These are phyloP conservation scores for Debaryomyces psychrophilus DNA, from an alignment of 1,139 yeast genomes.

Conservation along the genomic window DNA sequence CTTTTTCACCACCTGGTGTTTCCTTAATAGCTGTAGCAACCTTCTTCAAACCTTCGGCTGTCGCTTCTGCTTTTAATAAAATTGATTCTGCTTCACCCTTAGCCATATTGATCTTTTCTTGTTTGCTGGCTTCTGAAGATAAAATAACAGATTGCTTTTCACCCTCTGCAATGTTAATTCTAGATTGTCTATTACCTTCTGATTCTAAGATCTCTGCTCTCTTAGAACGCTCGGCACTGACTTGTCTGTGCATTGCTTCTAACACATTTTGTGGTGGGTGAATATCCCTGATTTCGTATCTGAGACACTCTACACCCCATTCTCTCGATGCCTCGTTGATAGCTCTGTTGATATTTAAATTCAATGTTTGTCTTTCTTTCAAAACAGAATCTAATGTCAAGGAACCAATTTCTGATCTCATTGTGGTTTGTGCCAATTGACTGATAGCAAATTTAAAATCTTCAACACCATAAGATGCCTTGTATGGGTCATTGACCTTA, in stretches of 20 bases:
- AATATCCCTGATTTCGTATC: slow-evolving; percentile 86
- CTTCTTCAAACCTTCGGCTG: slow-evolving; percentile 68
- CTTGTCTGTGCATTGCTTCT: slow-evolving; percentile 91
- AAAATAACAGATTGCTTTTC: slow-evolving; percentile 68
- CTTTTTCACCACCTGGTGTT: slow-evolving; percentile 74
- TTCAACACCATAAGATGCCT: slow-evolving; percentile 87
- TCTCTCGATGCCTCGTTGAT: slow-evolving; percentile 83
- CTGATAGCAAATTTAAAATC: slow-evolving; percentile 85
- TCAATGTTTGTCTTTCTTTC: slow-evolving; percentile 72
- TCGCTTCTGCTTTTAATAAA: slow-evolving; percentile 70
- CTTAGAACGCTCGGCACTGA: slow-evolving; percentile 82
- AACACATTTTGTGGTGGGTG: slow-evolving; percentile 87
- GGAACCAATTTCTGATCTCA: slow-evolving; percentile 88
- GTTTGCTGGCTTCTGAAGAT: slow-evolving; percentile 69
- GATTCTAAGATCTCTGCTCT: slow-evolving; percentile 86
- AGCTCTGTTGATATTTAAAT: slow-evolving; percentile 72
- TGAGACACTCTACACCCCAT: slow-evolving; percentile 85
- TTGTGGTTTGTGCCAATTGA: slow-evolving; percentile 87
- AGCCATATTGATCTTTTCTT: slow-evolving; percentile 66
- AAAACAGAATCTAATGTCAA: slow-evolving; percentile 77
- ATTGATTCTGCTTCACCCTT: slow-evolving; percentile 73
- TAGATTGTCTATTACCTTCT: slow-evolving; percentile 80
- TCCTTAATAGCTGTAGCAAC: slow-evolving; percentile 69
- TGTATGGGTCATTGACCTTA: slow-evolving; percentile 77
- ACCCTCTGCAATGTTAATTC: slow-evolving; percentile 84